phyloP scores from a whole-genome alignment of 768 basidiomycete species.

The Cubamyces sp. region DNA sequence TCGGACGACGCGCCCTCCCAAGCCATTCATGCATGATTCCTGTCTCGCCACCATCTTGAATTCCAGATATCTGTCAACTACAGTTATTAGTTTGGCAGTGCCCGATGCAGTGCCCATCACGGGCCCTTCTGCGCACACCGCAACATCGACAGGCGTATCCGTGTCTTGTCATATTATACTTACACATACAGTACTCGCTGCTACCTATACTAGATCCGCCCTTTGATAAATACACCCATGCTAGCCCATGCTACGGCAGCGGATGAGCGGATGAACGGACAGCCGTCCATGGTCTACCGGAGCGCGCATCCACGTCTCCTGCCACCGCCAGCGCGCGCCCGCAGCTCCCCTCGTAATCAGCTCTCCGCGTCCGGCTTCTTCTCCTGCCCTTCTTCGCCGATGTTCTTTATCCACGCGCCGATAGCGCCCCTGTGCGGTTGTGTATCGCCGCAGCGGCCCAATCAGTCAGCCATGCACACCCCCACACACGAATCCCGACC shows the following conservation, averaged over 20 bases:
- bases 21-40: neutral
- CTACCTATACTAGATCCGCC: constrained; percentile 7
- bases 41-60: constrained; percentile 2
- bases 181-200: constrained; percentile 20
- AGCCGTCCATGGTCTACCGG: no score
- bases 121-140: neutral
- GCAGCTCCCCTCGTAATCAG: constrained; percentile 2
- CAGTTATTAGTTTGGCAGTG: constrained; percentile 5
- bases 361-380: constrained; percentile 23
- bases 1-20: neutral
- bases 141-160: neutral
- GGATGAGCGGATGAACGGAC: no score
- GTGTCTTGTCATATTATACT: constrained; percentile 21
- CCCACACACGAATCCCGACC: no score
- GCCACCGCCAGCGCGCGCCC: no score
- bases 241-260: neutral
- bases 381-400: constrained; percentile 50
- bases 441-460: neutral
- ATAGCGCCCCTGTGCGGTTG: constrained; percentile 83
- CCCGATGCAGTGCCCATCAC: constrained; percentile 8
- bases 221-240: constrained; percentile 10
- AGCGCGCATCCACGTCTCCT: no score
- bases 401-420: constrained; percentile 98
- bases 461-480: no score
- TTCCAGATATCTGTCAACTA: constrained; percentile 5